Evolutionary conservation across 225 moss, liverwort and hornwort species (phyloP).

Genomic region (Marchantia polymorpha): DNA sequence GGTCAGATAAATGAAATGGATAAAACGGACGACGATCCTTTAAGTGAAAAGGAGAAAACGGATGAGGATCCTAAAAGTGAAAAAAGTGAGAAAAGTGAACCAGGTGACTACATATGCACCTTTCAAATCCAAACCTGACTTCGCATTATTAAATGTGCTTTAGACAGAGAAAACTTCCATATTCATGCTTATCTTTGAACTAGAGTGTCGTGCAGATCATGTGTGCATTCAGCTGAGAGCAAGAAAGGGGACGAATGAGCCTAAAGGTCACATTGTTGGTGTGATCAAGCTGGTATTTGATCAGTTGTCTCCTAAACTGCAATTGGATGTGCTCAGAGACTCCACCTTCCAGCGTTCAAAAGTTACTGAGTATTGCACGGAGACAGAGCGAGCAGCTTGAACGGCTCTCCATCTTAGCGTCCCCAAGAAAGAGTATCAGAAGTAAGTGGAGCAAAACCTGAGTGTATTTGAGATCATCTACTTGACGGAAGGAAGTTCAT

Average conservation of each 20-base stretch:
- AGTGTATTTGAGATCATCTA: too few species aligned
- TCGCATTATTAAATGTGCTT: not conserved
- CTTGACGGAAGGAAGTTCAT: too few species aligned
- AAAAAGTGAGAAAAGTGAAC: not conserved
- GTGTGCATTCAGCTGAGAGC: not conserved
- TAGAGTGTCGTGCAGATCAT: not conserved
- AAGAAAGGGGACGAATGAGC: not conserved
- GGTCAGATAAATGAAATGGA: not conserved
- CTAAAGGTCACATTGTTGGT: not conserved
- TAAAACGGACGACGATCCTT: not conserved
- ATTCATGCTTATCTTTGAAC: not conserved
- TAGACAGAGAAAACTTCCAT: not conserved
- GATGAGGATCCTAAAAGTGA: not conserved
- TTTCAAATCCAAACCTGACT: not conserved
- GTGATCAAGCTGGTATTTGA: not conserved
- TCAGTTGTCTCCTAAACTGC: not conserved
- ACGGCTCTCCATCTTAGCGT: conserved; percentile 8
- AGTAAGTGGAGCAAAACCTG: not conserved
- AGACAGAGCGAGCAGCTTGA: conserved; percentile 45
- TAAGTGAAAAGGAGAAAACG: not conserved
- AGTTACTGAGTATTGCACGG: conserved; percentile 34
- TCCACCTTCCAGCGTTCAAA: conserved; percentile 28
- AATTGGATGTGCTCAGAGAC: conserved; percentile 6
- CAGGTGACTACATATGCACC: not conserved
- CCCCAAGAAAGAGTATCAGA: conserved; percentile 12